Base-by-base conservation (phyloP, 2,329 filamentous ascomycete genomes). In the Corniculantispora saksenae region DNA sequence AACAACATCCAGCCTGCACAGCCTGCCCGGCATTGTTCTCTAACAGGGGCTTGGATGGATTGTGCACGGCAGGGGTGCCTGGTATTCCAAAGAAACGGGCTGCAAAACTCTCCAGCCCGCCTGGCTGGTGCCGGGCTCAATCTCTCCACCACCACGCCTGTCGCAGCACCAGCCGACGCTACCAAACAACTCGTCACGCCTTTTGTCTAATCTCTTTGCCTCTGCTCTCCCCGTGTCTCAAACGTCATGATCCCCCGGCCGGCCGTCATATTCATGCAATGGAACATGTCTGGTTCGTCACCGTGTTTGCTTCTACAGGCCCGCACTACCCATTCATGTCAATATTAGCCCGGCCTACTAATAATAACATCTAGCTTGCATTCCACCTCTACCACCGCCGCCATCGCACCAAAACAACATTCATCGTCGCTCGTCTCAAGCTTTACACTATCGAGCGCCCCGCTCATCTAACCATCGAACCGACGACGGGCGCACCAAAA, bases 281-380 rank as follows among this genome's bases (percentile, higher is more conserved):
- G 60, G 50, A 47, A 55, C 60, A 55, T 55, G 60, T 55, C 60
- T 62, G 23, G 60, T 62, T 62, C 60, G 50, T 55, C 60, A 61
- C 7, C 4, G 2, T 38, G 27, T 38, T 55, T 53, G 23, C 50
- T 53, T 10, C 12, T 40, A 19, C 25, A 3, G 25, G 25, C 2
- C 59, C 19, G 27, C 13, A 35, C 45, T 62, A 62, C 38, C 17
- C 38, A 23, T 17, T n/a, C 12, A 45, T 27, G 23, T 15, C 17
- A 21, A 43, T 54, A 54, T 29, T 15, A 32, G 12, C 19, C 17
- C 40, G 7, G 17, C n/a, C 15, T 57, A n/a, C 38, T 45, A 23
- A 48, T 48, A 32, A 48, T 9, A 19, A 29, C 23, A 9, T 3
- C 21, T 19, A 43, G 38, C 12, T 13, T 43, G 3, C 12, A 15